Evolutionary conservation across 495 filamentous ascomycete species (phyloP).

Genomic region (Xylaria acuta): DNA sequence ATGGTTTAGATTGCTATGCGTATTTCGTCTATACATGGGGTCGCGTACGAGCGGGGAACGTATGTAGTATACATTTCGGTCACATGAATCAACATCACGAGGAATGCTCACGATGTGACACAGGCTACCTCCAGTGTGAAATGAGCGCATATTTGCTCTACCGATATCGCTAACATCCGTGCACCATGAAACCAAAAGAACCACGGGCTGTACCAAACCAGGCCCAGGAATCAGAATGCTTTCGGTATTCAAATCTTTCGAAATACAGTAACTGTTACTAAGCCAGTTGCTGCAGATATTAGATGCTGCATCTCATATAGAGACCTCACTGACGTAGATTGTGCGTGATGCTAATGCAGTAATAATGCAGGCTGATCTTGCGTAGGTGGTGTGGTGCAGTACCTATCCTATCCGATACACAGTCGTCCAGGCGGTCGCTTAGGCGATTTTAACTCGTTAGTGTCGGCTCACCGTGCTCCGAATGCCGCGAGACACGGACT

Average conservation of each 20-base stretch:
- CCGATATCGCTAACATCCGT: conserved; percentile 4
- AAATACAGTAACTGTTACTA: neutral
- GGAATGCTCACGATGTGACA: neutral
- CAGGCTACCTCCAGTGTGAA: neutral
- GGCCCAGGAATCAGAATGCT: neutral
- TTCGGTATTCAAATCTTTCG: neutral
- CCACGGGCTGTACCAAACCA: neutral
- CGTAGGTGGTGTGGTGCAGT: neutral
- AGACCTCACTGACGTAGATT: neutral
- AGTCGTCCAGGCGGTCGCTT: neutral
- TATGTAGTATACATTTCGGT: neutral
- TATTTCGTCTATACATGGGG: neutral
- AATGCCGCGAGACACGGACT: neutral
- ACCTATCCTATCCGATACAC: neutral
- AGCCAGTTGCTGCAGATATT: neutral
- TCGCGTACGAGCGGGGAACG: neutral
- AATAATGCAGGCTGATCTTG: neutral
- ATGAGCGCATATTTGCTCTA: neutral
- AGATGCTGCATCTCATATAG: neutral
- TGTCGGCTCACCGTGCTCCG: neutral
- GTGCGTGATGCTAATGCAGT: neutral
- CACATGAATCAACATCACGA: neutral
- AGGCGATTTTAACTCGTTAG: neutral
- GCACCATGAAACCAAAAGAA: neutral
- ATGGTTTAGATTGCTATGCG: neutral